Conservation (phyloP, 768 basidiomycete genomes). For the Kwoniella dejecticola region DNA sequence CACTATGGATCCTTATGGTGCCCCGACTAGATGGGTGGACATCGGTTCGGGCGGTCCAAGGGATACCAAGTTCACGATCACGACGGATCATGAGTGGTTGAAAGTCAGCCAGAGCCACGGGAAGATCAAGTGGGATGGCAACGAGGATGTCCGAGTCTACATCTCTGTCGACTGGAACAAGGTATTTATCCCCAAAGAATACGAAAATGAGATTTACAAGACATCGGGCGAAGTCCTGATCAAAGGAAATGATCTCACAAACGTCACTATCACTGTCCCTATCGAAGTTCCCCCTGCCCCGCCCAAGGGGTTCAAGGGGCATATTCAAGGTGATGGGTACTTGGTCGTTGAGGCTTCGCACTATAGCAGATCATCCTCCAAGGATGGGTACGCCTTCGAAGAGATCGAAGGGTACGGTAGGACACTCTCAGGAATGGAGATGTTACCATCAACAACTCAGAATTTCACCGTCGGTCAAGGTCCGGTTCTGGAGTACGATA, state of each 20-base stretch:
- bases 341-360: slow-evolving; percentile 71
- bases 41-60: slow-evolving; percentile 65
- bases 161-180: slow-evolving; percentile 66
- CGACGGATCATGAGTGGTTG: slow-evolving; percentile 63
- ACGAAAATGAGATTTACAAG: slow-evolving; percentile 4
- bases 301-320: slow-evolving; percentile 57
- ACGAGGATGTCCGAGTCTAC: slow-evolving; percentile 63
- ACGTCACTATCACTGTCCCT: slow-evolving; percentile 41
- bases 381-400: slow-evolving; percentile 64
- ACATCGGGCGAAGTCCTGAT: slow-evolving; percentile 17
- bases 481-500: slow-evolving; percentile 64
- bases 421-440: slow-evolving; percentile 66
- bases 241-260: slow-evolving; percentile 34
- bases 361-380: slow-evolving; percentile 60
- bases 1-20: slow-evolving; percentile 64
- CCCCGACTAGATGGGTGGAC: slow-evolving; percentile 65
- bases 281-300: slow-evolving; percentile 24
- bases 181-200: slow-evolving; percentile 15
- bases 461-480: slow-evolving; percentile 68
- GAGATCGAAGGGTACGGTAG: slow-evolving; percentile 66
- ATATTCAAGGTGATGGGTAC: slow-evolving; percentile 68
- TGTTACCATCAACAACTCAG: slow-evolving; percentile 62
- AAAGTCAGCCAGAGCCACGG: slow-evolving; percentile 60
- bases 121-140: slow-evolving; percentile 58
- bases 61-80: slow-evolving; percentile 63